Evolutionary conservation across 345 rosid genomes (phyloP).

Genomic region (Leavenworthia alabamica): DNA sequence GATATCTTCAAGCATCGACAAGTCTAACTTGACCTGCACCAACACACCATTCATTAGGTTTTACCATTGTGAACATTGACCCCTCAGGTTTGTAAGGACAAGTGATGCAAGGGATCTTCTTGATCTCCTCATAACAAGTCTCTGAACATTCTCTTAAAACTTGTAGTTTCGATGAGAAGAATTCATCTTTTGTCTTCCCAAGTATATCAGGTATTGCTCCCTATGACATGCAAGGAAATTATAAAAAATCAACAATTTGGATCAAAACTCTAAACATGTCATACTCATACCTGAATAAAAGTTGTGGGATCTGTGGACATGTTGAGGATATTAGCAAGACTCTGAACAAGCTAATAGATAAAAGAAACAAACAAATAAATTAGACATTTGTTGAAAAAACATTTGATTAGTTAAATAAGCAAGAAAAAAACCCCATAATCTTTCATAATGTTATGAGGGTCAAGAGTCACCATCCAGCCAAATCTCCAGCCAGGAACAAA

Average conservation of each 20-base stretch:
- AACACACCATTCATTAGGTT: neutral
- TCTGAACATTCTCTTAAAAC: slow-evolving; percentile 32
- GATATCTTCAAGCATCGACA: slow-evolving; percentile 28
- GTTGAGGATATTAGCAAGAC: slow-evolving; percentile 18
- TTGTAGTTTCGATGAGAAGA: slow-evolving; percentile 29
- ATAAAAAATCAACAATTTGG: neutral
- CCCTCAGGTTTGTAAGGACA: slow-evolving; percentile 42
- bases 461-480: slow-evolving; percentile 45
- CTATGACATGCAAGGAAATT: neutral
- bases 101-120: slow-evolving; percentile 43
- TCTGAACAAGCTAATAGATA: slow-evolving; percentile 2
- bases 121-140: slow-evolving; percentile 26
- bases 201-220: slow-evolving; percentile 34
- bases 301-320: slow-evolving; percentile 35
- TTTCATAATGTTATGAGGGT: slow-evolving; percentile 34
- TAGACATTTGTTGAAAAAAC: neutral
- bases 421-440: slow-evolving; percentile 31
- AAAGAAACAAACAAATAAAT: neutral
- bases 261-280: neutral
- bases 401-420: neutral
- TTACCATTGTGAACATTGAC: slow-evolving; percentile 36
- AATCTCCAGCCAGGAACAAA: slow-evolving; percentile 55
- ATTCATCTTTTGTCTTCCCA: slow-evolving; percentile 33
- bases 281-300: slow-evolving; percentile 43
- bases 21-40: slow-evolving; percentile 32